These are phyloP conservation scores for Angophora floribunda DNA, from an alignment of 345 rosid species.

Conservation along the genomic window DNA sequence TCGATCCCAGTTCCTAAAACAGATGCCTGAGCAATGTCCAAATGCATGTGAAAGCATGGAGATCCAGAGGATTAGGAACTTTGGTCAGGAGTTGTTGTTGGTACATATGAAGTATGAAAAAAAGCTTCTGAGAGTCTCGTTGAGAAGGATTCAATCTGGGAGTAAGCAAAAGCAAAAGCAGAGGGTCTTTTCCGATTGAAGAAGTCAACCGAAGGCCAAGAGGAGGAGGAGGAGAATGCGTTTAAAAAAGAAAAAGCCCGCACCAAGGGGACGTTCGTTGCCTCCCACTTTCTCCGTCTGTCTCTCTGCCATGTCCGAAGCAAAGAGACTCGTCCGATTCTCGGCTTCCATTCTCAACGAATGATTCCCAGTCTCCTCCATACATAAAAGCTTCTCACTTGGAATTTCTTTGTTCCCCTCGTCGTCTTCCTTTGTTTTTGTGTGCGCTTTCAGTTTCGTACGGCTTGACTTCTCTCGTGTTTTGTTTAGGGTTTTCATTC, in stretches of 20 bases:
- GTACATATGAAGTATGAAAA: neutral
- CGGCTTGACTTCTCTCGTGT: neutral
- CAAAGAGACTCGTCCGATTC: neutral
- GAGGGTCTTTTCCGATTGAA: neutral
- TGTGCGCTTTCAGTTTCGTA: neutral
- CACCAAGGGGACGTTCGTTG: neutral
- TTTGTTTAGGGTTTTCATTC: neutral
- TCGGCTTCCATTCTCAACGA: neutral
- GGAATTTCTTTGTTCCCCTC: neutral
- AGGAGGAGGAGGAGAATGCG: neutral
- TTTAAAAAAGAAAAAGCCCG: neutral
- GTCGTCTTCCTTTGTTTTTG: neutral
- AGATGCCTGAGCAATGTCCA: neutral
- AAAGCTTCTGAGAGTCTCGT: neutral
- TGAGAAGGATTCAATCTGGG: neutral
- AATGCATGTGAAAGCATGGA: neutral
- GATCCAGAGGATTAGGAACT: neutral
- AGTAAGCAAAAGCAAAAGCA: neutral
- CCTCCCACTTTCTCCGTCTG: neutral
- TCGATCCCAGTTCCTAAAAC: neutral
- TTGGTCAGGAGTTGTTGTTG: neutral
- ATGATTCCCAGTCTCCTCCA: neutral
- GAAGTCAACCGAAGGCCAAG: neutral
- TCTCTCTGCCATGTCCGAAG: neutral
- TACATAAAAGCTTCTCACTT: neutral